Evolutionary conservation across 345 rosid species (phyloP).

Genomic region (Cardamine occulta): DNA sequence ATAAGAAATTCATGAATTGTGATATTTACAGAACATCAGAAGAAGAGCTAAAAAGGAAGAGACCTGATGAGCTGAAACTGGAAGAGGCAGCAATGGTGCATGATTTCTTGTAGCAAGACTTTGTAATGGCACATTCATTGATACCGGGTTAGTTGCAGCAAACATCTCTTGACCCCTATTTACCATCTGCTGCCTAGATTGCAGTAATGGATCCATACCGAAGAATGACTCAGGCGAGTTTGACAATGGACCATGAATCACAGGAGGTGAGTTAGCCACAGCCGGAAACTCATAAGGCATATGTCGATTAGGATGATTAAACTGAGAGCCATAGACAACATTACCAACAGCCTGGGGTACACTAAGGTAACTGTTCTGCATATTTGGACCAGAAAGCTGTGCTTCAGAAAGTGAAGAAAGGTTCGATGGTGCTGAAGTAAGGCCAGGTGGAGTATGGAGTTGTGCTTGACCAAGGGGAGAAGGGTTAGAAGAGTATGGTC

Average conservation of each 20-base stretch:
- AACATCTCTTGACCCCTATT: constrained; percentile 35
- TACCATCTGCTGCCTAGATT: constrained; percentile 41
- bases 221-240: constrained; percentile 19
- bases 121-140: constrained; percentile 30
- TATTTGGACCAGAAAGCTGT: constrained; percentile 28
- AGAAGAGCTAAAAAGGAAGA: neutral
- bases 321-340: constrained; percentile 21
- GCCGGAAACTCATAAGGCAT: constrained; percentile 16
- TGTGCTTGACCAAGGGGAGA: constrained; percentile 40
- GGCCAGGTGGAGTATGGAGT: constrained; percentile 30
- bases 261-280: constrained; percentile 26
- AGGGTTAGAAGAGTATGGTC: constrained; percentile 26
- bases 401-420: constrained; percentile 20
- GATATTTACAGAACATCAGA: constrained; percentile 8
- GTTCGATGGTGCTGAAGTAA: constrained; percentile 29
- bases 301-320: constrained; percentile 12
- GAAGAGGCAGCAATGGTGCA: constrained; percentile 37
- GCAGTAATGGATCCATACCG: constrained; percentile 16
- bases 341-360: constrained; percentile 33
- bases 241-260: constrained; percentile 20
- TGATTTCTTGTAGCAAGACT: constrained; percentile 29
- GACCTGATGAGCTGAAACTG: constrained; percentile 41
- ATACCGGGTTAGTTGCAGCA: constrained; percentile 21
- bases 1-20: constrained; percentile 7
- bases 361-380: constrained; percentile 31